These are phyloP conservation scores for Spinacia oleracea DNA, from an alignment of 179 eudicot genomes.

Conservation along the genomic window DNA sequence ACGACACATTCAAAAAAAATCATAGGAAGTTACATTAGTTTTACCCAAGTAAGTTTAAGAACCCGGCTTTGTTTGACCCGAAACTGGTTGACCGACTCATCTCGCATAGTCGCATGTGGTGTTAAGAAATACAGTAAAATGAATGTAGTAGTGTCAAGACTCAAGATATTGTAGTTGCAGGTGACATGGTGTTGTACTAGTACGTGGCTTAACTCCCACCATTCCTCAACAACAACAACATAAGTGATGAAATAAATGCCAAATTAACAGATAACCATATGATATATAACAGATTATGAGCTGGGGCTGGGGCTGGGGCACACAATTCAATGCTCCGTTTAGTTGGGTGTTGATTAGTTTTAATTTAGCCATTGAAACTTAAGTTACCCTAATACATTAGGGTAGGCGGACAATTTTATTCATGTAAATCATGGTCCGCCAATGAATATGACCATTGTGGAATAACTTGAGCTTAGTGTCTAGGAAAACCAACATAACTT, in stretches of 20 bases:
- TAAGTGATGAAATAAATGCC: background rate
- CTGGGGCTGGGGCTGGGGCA: background rate
- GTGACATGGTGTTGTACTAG: background rate
- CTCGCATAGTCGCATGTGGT: too few relatives aligned
- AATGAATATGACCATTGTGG: too few relatives aligned
- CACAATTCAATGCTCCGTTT: slow-evolving; percentile 4
- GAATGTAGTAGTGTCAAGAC: background rate
- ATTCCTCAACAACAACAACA: too few relatives aligned
- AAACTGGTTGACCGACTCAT: background rate
- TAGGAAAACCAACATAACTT: background rate
- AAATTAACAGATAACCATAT: background rate
- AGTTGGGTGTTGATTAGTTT: background rate
- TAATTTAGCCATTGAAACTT: background rate
- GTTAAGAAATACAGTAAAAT: background rate
- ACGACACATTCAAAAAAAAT: background rate
- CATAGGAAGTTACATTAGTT: background rate
- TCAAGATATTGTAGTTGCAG: background rate
- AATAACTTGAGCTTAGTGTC: background rate
- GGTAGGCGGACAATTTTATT: too few relatives aligned
- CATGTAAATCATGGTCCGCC: too few relatives aligned
- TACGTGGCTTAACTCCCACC: background rate
- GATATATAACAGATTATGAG: background rate
- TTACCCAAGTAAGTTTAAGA: background rate
- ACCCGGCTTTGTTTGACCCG: background rate
- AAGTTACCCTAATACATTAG: background rate